Evolutionary conservation across 1,284 basidiomycete genomes (phyloP).

Genomic region (Irpex sp.): DNA sequence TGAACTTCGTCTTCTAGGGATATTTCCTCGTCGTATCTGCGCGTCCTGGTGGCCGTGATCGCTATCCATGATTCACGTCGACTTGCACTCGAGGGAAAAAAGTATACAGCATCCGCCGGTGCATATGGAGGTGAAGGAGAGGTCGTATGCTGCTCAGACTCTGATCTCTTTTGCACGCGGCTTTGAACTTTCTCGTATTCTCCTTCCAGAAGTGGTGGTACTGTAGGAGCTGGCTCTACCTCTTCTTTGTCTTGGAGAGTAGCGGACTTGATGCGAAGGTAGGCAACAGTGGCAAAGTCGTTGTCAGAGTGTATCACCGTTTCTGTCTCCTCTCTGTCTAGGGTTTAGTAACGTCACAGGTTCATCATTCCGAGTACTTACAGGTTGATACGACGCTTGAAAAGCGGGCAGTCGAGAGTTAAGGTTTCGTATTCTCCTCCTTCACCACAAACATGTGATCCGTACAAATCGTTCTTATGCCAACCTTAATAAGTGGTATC

Average conservation of each 20-base stretch:
- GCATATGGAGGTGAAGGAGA: background rate
- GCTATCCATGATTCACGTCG: conserved; percentile 47
- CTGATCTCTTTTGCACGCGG: conserved; percentile 7
- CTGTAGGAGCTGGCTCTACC: conserved; percentile 14
- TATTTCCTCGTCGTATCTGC: conserved; percentile 5
- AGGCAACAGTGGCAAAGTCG: conserved; percentile 83
- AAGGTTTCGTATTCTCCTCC: conserved; percentile 98
- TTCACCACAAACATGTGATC: conserved; percentile 94
- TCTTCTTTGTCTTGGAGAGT: conserved; percentile 48
- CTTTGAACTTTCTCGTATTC: conserved; percentile 27
- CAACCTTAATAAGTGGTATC: background rate
- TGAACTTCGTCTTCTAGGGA: conserved; percentile 59
- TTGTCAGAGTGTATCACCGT: conserved; percentile 72
- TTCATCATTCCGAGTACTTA: conserved; percentile 29
- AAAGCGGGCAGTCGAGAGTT: conserved; percentile 87
- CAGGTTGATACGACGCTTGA: conserved; percentile 75
- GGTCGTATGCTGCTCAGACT: background rate
- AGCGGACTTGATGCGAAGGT: conserved; percentile 72
- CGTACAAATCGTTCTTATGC: conserved; percentile 74
- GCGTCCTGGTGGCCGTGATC: conserved; percentile 26
- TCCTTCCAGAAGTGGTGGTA: conserved; percentile 52
- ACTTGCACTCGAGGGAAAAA: conserved; percentile 5
- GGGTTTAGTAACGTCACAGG: background rate
- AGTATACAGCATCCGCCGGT: conserved; percentile 1
- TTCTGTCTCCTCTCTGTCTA: conserved; percentile 55